phyloP scores from a whole-genome alignment of 2,329 filamentous ascomycete species.

The Ceratocystis diversiconidia region DNA sequence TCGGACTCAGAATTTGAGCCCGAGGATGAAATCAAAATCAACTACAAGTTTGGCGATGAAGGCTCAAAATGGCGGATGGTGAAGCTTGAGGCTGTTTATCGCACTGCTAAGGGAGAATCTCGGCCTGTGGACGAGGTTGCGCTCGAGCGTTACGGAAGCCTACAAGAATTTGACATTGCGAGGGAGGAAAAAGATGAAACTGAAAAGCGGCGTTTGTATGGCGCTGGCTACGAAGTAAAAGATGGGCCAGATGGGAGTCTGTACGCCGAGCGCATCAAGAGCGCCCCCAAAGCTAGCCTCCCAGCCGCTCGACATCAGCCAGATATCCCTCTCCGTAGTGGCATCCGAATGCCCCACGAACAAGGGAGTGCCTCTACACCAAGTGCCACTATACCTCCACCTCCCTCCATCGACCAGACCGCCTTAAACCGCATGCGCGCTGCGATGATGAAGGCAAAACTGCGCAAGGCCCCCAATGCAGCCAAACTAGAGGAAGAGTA shows the following conservation, averaged over 20 bases:
- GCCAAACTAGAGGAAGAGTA: conserved; percentile 71
- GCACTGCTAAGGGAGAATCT: conserved; percentile 58
- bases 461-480: conserved; percentile 62
- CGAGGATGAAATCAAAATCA: conserved; percentile 38
- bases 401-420: conserved; percentile 52
- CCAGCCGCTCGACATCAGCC: neutral
- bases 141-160: conserved; percentile 61
- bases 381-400: conserved; percentile 28
- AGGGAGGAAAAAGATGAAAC: conserved; percentile 86
- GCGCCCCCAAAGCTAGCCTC: conserved; percentile 20
- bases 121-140: conserved; percentile 70
- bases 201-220: conserved; percentile 69
- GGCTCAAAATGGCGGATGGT: conserved; percentile 96
- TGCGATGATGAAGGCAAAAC: conserved; percentile 88
- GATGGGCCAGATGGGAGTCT: conserved; percentile 80
- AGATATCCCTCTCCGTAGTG: conserved; percentile 9
- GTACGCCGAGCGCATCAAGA: conserved; percentile 56
- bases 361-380: conserved; percentile 19
- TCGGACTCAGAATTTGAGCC: conserved; percentile 42
- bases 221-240: conserved; percentile 69
- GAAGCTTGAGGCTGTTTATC: conserved; percentile 75
- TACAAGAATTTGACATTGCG: conserved; percentile 81
- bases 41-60: conserved; percentile 76
- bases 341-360: conserved; percentile 10
- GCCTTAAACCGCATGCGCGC: conserved; percentile 79